Base-by-base conservation (phyloP, 768 basidiomycete species). In the Podaxis pistillaris region DNA sequence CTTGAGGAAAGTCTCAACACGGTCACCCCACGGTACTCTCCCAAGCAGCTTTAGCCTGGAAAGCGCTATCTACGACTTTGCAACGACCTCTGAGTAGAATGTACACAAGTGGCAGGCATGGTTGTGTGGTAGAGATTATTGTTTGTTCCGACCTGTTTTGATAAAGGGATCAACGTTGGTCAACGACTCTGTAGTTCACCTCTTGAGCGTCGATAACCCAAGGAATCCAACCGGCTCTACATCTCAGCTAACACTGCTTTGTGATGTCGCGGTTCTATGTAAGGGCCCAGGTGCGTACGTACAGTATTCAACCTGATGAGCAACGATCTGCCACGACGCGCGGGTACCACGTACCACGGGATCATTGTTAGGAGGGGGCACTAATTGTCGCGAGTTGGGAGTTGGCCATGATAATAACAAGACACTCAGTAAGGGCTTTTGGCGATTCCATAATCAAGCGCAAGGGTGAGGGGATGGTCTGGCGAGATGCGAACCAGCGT, bases 1-100 rank as follows among this genome's bases (percentile, higher is more conserved):
- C 75, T 96, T 97, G 67, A 99, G 82, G 81, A 98, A 99, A 75
- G 98, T 96, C 44, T 96, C 94, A 1, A 97, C 96, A 40, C 96
- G 87, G 74, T 99, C 97, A 72, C 84, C 89, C 96, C 96, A 99
- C 0, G 96, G 95, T 82, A 53, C 83, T 81, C 79, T 98, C 97
- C 97, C 97, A 99, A 56, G 84, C 86, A 15, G 78, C 78, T 75
- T 95, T 96, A 17, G 94, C 95, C 9, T 85, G 84, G 44, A 98
- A 84, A 12, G 96, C 91, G 37, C 90, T 91, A 24, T 90, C 86
- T 66, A 99, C 96, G 19, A 97, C 58, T 78, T 77, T 6, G 83
- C 73, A 47, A 98, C 86, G 1, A 86, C 86, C 24, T 84, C 86
- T 49, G 86, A 80, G 69, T 96, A 91, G 75, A 96, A 98, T 17